phyloP scores from a whole-genome alignment of 2,329 filamentous ascomycete genomes.

The Emmonsia crescens region DNA sequence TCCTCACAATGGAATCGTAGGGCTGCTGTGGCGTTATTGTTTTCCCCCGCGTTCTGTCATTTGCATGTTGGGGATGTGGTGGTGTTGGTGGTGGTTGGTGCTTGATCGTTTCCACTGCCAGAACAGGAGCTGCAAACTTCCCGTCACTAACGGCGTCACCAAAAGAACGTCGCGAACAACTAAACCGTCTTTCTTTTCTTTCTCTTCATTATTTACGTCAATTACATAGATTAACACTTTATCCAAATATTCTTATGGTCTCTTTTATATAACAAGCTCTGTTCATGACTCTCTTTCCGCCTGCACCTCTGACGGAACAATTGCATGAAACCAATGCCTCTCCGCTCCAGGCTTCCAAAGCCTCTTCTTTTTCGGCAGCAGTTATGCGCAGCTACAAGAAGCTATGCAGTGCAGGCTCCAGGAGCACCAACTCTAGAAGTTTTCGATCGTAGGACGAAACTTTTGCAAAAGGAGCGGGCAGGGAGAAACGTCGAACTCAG shows the following conservation, averaged over 20 bases:
- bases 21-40: background rate
- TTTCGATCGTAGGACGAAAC: constrained; percentile 82
- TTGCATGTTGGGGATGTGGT: background rate
- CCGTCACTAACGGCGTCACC: background rate
- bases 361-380: constrained; percentile 13
- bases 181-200: background rate
- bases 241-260: background rate
- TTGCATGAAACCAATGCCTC: constrained; percentile 16
- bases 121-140: background rate
- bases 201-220: background rate
- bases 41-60: background rate
- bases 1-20: background rate
- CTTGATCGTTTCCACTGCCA: background rate
- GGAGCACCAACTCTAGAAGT: constrained; percentile 74
- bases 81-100: background rate
- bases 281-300: background rate
- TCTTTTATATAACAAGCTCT: background rate
- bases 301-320: background rate
- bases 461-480: constrained; percentile 81
- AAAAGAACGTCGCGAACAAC: background rate
- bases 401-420: constrained; percentile 67
- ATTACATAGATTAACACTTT: background rate
- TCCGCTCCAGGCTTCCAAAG: constrained; percentile 13
- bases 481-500: constrained; percentile 59
- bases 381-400: constrained; percentile 25